phyloP scores from a whole-genome alignment of 345 rosid species.

The Pelargonium nanum region DNA sequence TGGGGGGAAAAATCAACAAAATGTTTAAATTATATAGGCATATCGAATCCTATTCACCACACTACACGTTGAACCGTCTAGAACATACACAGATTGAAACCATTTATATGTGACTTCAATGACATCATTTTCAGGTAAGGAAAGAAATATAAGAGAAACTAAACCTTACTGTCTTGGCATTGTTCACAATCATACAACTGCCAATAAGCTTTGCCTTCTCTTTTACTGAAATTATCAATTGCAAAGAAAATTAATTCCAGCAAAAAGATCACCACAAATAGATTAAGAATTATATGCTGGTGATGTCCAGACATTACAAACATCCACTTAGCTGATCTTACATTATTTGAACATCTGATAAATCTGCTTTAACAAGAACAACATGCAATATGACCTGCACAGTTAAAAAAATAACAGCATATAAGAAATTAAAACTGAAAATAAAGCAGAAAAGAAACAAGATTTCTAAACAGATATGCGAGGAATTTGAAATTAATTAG shows the following conservation, averaged over 20 bases:
- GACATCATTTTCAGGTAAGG: background rate
- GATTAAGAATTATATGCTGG: background rate
- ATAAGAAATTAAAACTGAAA: background rate
- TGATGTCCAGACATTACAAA: background rate
- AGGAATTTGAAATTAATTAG: background rate
- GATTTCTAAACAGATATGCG: background rate
- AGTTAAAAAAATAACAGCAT: background rate
- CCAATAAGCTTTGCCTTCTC: conserved; percentile 27
- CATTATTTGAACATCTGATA: conserved; percentile 24
- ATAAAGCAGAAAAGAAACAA: background rate
- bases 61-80: background rate
- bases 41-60: background rate
- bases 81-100: background rate
- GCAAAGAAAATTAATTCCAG: conserved; percentile 3
- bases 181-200: conserved; percentile 24
- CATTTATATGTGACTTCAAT: background rate
- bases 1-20: background rate
- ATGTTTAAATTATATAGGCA: background rate
- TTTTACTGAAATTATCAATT: conserved; percentile 25
- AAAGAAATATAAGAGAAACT: background rate
- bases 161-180: conserved; percentile 35
- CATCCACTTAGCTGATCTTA: conserved; percentile 15
- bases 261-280: background rate
- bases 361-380: conserved; percentile 28
- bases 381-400: conserved; percentile 35